A percentile compares a stretch with the other conserved stretches of the same genome.
These are phyloP conservation scores for Maudiozyma turicensis DNA, from an alignment of 805 yeast genomes.

Conservation along the genomic window DNA sequence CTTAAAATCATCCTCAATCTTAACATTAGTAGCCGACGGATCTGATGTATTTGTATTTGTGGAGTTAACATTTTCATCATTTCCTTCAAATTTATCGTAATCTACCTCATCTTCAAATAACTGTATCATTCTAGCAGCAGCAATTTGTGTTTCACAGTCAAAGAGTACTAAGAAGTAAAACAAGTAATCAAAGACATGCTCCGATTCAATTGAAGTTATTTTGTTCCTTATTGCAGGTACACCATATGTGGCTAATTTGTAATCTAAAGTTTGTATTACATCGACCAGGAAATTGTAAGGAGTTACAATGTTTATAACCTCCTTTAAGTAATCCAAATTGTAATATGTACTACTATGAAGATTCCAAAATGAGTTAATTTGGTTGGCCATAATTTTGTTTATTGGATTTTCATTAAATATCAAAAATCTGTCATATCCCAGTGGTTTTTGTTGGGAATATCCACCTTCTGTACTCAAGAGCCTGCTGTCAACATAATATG, in stretches of 20 bases:
- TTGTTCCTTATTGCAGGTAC: constrained; percentile 19
- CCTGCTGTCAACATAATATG: constrained; percentile 24
- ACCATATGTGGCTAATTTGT: constrained; percentile 19
- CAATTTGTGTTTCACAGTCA: constrained; percentile 19
- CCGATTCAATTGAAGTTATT: constrained; percentile 15
- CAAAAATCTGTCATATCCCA: constrained; percentile 18
- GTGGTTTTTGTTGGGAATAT: constrained; percentile 22
- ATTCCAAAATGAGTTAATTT: constrained; percentile 30
- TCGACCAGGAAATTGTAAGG: constrained; percentile 22
- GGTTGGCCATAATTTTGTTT: constrained; percentile 27
- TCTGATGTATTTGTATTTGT: neutral
- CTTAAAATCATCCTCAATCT: constrained; percentile 5
- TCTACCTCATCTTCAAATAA: constrained; percentile 12
- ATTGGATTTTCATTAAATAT: constrained; percentile 24
- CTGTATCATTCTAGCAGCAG: constrained; percentile 16
- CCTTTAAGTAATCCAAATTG: constrained; percentile 24
- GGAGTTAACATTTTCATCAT: neutral
- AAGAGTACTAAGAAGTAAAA: constrained; percentile 25
- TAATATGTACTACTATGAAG: constrained; percentile 30
- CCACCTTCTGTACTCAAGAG: constrained; percentile 14
- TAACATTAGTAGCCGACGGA: neutral
- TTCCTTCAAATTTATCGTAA: neutral
- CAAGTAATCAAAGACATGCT: constrained; percentile 22
- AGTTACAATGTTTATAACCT: constrained; percentile 20
- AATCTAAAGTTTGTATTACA: constrained; percentile 19